Evolutionary conservation across 2,329 filamentous ascomycete species (phyloP).

Genomic region (Hypoxylon sp.): DNA sequence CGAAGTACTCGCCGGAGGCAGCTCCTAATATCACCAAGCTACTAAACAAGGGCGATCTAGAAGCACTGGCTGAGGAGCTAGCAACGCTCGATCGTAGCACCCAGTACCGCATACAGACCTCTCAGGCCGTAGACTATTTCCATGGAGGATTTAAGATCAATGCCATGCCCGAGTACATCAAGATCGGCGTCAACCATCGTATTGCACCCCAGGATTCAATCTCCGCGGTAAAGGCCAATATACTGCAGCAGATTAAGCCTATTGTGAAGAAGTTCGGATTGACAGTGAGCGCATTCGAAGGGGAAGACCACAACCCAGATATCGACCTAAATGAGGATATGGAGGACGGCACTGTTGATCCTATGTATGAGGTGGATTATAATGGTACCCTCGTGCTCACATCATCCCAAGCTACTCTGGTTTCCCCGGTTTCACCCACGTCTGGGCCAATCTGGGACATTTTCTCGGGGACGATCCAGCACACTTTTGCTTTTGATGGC

Average conservation of each 20-base stretch:
- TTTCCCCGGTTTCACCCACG: conserved; percentile 57
- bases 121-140: conserved; percentile 69
- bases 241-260: conserved; percentile 62
- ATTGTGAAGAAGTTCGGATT: conserved; percentile 65
- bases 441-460: conserved; percentile 53
- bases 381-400: conserved; percentile 59
- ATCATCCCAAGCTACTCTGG: conserved; percentile 53
- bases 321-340: conserved; percentile 45
- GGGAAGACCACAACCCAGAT: conserved; percentile 53
- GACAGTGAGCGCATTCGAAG: conserved; percentile 63
- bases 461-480: conserved; percentile 55
- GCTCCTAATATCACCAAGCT: conserved; percentile 54
- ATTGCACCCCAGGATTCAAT: conserved; percentile 69
- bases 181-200: conserved; percentile 68
- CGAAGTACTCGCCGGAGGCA: conserved; percentile 54
- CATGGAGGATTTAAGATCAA: conserved; percentile 71
- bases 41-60: conserved; percentile 53
- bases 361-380: conserved; percentile 58
- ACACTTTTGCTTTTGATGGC: conserved; percentile 55
- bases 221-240: conserved; percentile 61
- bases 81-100: conserved; percentile 56
- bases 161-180: conserved; percentile 69
- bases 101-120: conserved; percentile 70
- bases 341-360: conserved; percentile 42
- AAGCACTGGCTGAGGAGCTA: conserved; percentile 51